phyloP scores from a whole-genome alignment of 1,284 basidiomycete genomes.

The Malassezia equina region DNA sequence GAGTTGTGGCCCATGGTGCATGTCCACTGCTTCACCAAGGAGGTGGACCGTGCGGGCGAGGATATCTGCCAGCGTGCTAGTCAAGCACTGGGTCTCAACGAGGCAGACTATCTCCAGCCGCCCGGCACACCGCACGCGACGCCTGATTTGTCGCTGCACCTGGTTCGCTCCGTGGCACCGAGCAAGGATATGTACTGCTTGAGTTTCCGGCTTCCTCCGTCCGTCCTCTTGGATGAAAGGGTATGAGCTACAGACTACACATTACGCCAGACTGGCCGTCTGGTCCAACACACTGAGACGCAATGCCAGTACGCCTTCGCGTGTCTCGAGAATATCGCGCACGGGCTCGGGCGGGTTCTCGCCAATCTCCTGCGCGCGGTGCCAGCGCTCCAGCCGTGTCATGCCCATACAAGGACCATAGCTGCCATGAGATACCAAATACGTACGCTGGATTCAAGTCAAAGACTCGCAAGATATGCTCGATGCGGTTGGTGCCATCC shows the following conservation, averaged over 20 bases:
- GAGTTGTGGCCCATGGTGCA: conserved; percentile 70
- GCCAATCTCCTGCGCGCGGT: conserved; percentile 68
- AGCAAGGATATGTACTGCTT: conserved; percentile 99
- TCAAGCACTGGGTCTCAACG: conserved; percentile 19
- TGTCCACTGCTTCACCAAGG: conserved; percentile 90
- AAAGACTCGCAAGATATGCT: conserved; percentile 42
- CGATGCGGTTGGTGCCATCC: conserved; percentile 33
- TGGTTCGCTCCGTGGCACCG: conserved; percentile 85
- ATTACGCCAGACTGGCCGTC: background rate
- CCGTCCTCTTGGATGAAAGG: conserved; percentile 28
- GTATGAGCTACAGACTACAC: background rate
- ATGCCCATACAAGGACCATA: conserved; percentile 79
- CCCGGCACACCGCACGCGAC: conserved; percentile 21
- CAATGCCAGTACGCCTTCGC: conserved; percentile 24
- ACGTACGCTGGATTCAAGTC: conserved; percentile 37
- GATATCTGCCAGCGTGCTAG: conserved; percentile 40
- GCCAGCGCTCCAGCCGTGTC: conserved; percentile 73
- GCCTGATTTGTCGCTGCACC: conserved; percentile 55
- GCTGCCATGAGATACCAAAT: conserved; percentile 47
- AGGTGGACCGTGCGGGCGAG: conserved; percentile 47
- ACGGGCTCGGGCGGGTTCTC: conserved; percentile 75
- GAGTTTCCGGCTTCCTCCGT: conserved; percentile 68
- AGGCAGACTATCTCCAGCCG: conserved; percentile 4
- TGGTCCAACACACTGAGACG: conserved; percentile 10
- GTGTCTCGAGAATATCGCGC: conserved; percentile 36